phyloP scores from a whole-genome alignment of 225 moss, liverwort and hornwort species.

The Marchantia paleacea region DNA sequence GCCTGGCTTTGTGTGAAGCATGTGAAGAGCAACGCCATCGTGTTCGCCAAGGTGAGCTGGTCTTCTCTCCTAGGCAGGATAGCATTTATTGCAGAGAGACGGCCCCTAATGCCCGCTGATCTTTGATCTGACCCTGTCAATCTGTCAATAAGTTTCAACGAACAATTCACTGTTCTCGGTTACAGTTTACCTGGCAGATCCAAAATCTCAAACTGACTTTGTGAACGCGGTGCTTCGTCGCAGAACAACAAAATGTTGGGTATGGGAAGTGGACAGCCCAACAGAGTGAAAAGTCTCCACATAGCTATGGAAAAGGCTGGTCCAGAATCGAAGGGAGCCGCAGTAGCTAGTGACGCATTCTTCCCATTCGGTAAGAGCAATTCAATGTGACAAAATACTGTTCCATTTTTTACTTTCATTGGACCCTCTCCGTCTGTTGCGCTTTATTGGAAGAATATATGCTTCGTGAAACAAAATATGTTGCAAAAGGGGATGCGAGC shows the following conservation, averaged over 20 bases:
- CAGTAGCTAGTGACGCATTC: conserved; percentile 93
- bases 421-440: too few relatives aligned
- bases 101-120: too few relatives aligned
- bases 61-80: background rate
- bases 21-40: conserved; percentile 98
- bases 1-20: conserved; percentile 99
- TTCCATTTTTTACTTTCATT: too few relatives aligned
- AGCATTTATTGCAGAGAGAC: too few relatives aligned
- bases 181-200: too few relatives aligned
- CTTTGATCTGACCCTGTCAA: too few relatives aligned
- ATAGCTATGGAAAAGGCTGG: conserved; percentile 92
- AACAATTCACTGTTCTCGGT: too few relatives aligned
- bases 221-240: background rate
- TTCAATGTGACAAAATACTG: too few relatives aligned
- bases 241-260: conserved; percentile 94
- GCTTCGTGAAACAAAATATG: too few relatives aligned
- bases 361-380: conserved; percentile 64
- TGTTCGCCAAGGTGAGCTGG: conserved; percentile 69
- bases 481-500: background rate
- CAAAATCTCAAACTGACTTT: too few relatives aligned
- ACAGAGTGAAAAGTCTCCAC: conserved; percentile 86
- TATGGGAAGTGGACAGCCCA: conserved; percentile 99
- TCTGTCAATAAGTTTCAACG: too few relatives aligned
- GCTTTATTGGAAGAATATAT: too few relatives aligned
- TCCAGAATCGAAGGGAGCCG: conserved; percentile 63